Conservation (phyloP, 1,284 basidiomycete species). For the Heterobasidion annosum region DNA sequence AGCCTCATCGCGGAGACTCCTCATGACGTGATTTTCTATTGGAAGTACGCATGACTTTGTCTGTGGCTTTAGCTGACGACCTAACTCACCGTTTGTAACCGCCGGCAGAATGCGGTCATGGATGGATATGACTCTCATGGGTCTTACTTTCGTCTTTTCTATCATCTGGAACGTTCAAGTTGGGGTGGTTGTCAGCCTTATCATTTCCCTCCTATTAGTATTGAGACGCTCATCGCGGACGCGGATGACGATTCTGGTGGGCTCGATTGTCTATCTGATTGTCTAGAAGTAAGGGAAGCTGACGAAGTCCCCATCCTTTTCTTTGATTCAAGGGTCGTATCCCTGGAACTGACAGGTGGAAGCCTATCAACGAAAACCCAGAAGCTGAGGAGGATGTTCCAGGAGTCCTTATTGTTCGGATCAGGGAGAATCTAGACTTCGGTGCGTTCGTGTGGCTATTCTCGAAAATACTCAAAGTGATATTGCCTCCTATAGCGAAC, state of each 20-base stretch:
- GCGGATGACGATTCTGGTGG: slow-evolving; percentile 60
- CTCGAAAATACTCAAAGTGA: not conserved
- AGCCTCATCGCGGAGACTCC: slow-evolving; percentile 81
- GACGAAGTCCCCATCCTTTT: not conserved
- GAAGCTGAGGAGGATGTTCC: slow-evolving; percentile 69
- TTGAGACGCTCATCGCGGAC: slow-evolving; percentile 80
- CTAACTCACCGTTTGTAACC: not conserved
- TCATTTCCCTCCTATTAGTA: slow-evolving; percentile 80
- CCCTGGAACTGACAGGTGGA: slow-evolving; percentile 78
- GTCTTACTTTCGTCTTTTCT: slow-evolving; percentile 75
- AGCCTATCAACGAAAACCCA: slow-evolving; percentile 70
- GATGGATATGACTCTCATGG: slow-evolving; percentile 80
- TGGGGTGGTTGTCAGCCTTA: slow-evolving; percentile 78
- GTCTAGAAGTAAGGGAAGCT: not conserved
- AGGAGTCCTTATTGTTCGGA: slow-evolving; percentile 74
- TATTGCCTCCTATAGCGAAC: slow-evolving; percentile 47
- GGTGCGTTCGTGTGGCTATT: slow-evolving; percentile 29
- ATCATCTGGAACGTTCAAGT: slow-evolving; percentile 77
- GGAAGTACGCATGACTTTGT: slow-evolving; percentile 43
- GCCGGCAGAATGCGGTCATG: slow-evolving; percentile 70
- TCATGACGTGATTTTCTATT: slow-evolving; percentile 78
- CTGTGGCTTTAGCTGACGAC: not conserved
- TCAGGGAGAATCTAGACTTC: slow-evolving; percentile 78
- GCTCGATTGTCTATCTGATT: slow-evolving; percentile 7
- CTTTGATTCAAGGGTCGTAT: slow-evolving; percentile 53